A percentile compares a stretch with the other conserved stretches of the same genome.
These are phyloP conservation scores for Lachancea fermentati DNA, from an alignment of 805 yeast genomes.

Conservation along the genomic window DNA sequence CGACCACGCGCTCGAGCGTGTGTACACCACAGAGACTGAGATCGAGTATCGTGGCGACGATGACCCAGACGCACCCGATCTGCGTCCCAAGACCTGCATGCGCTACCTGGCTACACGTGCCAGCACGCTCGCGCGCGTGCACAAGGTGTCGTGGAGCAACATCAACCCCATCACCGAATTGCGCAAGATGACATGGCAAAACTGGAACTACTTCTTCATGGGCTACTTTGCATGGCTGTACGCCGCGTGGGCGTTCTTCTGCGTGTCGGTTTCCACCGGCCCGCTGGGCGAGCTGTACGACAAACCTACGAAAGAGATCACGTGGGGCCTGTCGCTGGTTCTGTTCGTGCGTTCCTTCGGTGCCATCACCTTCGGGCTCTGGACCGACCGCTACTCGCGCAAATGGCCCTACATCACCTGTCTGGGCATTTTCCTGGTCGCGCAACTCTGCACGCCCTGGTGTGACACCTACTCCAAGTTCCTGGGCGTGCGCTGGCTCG, in stretches of 20 bases:
- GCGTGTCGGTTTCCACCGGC: conserved; percentile 50
- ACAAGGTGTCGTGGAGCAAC: conserved; percentile 20
- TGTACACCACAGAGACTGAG: conserved; percentile 8
- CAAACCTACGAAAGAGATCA: conserved; percentile 42
- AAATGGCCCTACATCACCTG: conserved; percentile 59
- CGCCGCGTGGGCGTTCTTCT: conserved; percentile 69
- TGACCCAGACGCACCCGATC: conserved; percentile 6
- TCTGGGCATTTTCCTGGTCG: conserved; percentile 44
- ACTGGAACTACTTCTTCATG: conserved; percentile 55
- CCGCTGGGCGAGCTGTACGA: conserved; percentile 46
- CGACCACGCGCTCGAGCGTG: conserved; percentile 10
- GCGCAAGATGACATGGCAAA: conserved; percentile 31
- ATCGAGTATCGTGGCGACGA: conserved; percentile 12
- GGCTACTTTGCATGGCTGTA: conserved; percentile 65
- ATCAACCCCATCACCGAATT: conserved; percentile 43
- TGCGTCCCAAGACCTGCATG: conserved; percentile 7
- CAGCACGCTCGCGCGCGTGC: conserved; percentile 24
- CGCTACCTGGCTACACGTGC: conserved; percentile 23
- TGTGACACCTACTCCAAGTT: conserved; percentile 54
- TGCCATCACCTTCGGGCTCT: conserved; percentile 58
- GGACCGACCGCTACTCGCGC: conserved; percentile 60
- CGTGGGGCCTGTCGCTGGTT: conserved; percentile 71
- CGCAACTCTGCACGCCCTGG: conserved; percentile 65
- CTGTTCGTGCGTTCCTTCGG: conserved; percentile 70
- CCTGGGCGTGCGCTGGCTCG: conserved; percentile 55